Base-by-base conservation (phyloP, 2,329 filamentous ascomycete genomes). In the Massarina eburnea region DNA sequence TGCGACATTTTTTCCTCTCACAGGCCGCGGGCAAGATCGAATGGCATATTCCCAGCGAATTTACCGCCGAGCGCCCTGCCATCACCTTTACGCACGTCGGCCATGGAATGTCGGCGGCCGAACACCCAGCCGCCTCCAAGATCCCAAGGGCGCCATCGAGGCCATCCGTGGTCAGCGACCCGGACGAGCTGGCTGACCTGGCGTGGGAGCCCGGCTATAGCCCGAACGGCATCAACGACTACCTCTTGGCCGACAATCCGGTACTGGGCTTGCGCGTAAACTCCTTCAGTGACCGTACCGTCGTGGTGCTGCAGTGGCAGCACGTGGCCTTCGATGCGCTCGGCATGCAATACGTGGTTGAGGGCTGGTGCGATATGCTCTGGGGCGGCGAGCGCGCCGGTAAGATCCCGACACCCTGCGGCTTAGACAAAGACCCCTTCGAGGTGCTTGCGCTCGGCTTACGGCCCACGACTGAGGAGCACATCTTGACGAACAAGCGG, bases 271-370 rank as follows among this genome's bases (percentile, higher is more conserved):
- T 62, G 12, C 52, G 56, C 22, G 30, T 62, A 21, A 49, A 52
- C 8, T 56, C 51, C 7, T 64, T 63, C 39, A 46, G 46, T 4
- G 57, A 66, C 38, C 50, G 54, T 1, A 63, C 62, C 0, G 30
- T 64, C 8, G 44, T 64, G 14, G 55, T 55, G 1, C 20, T 66
- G 2, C 54, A 49, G 22, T 64, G 54, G 53, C 47, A 51, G 6
- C 62, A 66, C 36, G 54, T 49, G 2, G 43, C 61, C 2, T 42
- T 59, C 10, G 61, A 66, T 43, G 58, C 46, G 1, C 42, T 64
- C 30, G 61, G 59, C 8, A 43, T 36, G 2, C 32, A 49, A 19
- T 33, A 27, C 4, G 39, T 66, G 14, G 38, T 64, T 7, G 44
- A 45, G 19, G 58, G 58, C 8, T 66, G 61, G 62, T 42, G 39